Evolutionary conservation across 2,329 filamentous ascomycete species (phyloP), one percentile per base, ranked within the genome.

Genomic region (Colletotrichum limetticola): DNA sequence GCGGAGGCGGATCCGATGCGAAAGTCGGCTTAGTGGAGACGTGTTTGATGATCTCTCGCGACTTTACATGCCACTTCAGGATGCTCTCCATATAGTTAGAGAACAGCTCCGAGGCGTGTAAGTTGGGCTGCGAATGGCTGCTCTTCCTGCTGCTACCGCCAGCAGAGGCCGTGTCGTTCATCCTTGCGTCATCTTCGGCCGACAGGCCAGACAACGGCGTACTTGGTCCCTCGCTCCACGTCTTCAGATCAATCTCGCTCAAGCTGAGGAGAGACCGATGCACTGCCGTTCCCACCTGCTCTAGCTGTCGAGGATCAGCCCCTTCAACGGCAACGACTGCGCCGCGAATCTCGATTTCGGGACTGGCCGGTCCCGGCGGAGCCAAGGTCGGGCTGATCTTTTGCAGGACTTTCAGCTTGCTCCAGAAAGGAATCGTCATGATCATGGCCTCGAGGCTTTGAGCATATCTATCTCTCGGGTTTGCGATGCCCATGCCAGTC

Each of bases 301-400:
- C 81, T 11, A 89, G 79, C 26, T 89, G 76, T n/a, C 78, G 78
- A 7, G 80, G 75, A 70, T 92, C 89, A 22, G 92, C 87, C 1
- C 95, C 95, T 81, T 98, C 96, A 32, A 98, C 85, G 0, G 94
- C 93, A 74, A 98, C 92, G 49, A 98, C 89, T 0, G 93, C 90
- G 0, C 96, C 95, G n/a, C 95, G 90, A 7, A 86, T 84, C 76
- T 85, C 82, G 72, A 82, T 79, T 1, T 75, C 74, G 3, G 78
- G 75, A 4, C 76, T 77, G 7, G 78, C 79, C 4, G 82, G 80
- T 5, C 80, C 78, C 14, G 74, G 63, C 19, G 63, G 63, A 6
- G 84, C 82, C 16, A 94, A 85, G 0, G 94, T 91, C 28, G 92
- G 93, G 58, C 93, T 93, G 75, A 98, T 94, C 74, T 91, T 91